Evolutionary conservation across 352 stramenopile species (phyloP).

Genomic region (Thalassiosira pacifica): DNA sequence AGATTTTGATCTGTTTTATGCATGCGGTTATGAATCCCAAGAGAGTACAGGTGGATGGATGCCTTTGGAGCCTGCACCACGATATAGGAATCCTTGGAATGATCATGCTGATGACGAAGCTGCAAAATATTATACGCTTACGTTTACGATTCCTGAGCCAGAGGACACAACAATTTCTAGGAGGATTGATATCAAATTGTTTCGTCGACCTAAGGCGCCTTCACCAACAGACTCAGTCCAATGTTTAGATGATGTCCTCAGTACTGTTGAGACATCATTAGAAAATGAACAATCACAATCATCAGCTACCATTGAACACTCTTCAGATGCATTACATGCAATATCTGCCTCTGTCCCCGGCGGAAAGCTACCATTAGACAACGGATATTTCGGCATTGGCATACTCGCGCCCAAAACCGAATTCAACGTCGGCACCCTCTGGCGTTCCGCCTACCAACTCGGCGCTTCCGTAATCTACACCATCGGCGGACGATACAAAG

Average conservation of each 20-base stretch:
- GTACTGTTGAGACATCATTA: neutral
- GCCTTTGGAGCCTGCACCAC: constrained; percentile 38
- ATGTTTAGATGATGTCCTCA: constrained; percentile 6
- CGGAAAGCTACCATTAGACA: constrained; percentile 23
- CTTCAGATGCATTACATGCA: constrained; percentile 40
- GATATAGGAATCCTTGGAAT: constrained; percentile 51
- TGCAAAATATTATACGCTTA: neutral
- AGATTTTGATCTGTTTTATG: constrained; percentile 58
- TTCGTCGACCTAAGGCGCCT: constrained; percentile 32
- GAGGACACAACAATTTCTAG: constrained; percentile 6
- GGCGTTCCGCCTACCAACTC: constrained; percentile 60
- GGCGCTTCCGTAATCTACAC: constrained; percentile 66
- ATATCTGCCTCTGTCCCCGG: constrained; percentile 39
- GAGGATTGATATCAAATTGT: constrained; percentile 58
- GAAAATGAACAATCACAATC: neutral
- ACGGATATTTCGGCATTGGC: constrained; percentile 57
- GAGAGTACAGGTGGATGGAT: constrained; percentile 50
- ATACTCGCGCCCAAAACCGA: constrained; percentile 64
- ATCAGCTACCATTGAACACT: constrained; percentile 31
- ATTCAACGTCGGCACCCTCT: constrained; percentile 57
- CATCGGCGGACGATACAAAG: constrained; percentile 66
- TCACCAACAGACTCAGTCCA: neutral
- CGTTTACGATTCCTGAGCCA: constrained; percentile 16
- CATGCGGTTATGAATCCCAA: constrained; percentile 50
- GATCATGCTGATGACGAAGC: neutral